A percentile compares a stretch with the other conserved stretches of the same genome.
These are phyloP conservation scores for Papiliotrema terrestris DNA, from an alignment of 1,284 basidiomycete genomes.

Conservation along the genomic window DNA sequence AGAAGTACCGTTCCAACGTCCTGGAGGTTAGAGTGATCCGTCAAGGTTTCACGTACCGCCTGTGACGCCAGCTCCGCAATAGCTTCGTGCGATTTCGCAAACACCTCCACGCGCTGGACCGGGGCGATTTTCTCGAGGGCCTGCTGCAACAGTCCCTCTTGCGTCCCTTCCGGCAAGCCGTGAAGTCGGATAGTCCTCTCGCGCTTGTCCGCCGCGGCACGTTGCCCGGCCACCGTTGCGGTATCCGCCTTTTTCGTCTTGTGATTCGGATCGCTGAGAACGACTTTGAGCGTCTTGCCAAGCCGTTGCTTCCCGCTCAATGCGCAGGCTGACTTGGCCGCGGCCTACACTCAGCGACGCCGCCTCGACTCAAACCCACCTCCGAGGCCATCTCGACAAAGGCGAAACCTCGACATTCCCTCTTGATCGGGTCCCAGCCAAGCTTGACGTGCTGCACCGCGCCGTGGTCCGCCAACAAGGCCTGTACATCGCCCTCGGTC, in stretches of 20 bases:
- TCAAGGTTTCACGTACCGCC: conserved; percentile 56
- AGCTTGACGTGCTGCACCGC: conserved; percentile 74
- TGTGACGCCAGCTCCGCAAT: conserved; percentile 69
- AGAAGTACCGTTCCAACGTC: not conserved
- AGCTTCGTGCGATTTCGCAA: conserved; percentile 64
- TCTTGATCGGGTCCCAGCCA: conserved; percentile 63
- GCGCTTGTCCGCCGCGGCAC: conserved; percentile 54
- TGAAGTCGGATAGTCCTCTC: conserved; percentile 64
- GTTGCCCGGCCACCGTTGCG: conserved; percentile 4
- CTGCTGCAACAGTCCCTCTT: conserved; percentile 88
- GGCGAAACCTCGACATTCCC: conserved; percentile 77
- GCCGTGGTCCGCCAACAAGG: conserved; percentile 86
- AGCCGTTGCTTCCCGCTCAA: conserved; percentile 76
- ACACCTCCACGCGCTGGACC: conserved; percentile 73
- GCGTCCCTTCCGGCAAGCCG: conserved; percentile 66
- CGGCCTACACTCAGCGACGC: conserved; percentile 53
- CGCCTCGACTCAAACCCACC: conserved; percentile 51
- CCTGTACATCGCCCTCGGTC: conserved; percentile 65
- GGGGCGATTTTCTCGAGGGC: conserved; percentile 69
- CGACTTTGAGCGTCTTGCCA: conserved; percentile 34
- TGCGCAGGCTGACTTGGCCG: conserved; percentile 66
- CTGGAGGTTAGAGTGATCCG: not conserved
- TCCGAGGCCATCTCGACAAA: conserved; percentile 87
- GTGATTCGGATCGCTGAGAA: conserved; percentile 35
- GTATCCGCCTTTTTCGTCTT: conserved; percentile 26